Conservation (phyloP, 2,329 filamentous ascomycete genomes). For the Acrocalymma vagum region DNA sequence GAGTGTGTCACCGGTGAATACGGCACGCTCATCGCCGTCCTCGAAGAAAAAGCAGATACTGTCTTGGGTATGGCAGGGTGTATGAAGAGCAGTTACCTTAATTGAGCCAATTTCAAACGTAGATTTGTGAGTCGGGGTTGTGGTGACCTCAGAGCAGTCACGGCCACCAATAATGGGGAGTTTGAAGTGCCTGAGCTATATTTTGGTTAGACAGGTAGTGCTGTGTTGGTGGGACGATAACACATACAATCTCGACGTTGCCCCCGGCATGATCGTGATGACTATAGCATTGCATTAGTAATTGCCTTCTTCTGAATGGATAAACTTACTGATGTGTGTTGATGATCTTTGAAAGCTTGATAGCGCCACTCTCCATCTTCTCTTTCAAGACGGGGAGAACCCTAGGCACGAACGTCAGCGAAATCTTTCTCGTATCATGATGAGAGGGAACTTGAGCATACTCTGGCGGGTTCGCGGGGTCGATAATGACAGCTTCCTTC, state of each 20-base stretch:
- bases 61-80: constrained; percentile 97
- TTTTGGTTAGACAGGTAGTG: not conserved
- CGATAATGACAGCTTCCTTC: constrained; percentile 70
- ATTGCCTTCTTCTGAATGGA: no score
- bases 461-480: constrained; percentile 82
- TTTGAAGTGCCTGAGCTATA: constrained; percentile 66
- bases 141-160: constrained; percentile 81
- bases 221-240: not conserved
- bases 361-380: constrained; percentile 72
- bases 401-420: constrained; percentile 45
- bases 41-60: constrained; percentile 96
- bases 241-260: constrained; percentile 77
- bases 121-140: constrained; percentile 77
- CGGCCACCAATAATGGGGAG: constrained; percentile 87
- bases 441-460: constrained; percentile 56
- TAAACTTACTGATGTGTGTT: constrained; percentile 91
- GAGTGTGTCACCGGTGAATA: constrained; percentile 96
- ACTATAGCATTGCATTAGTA: constrained; percentile 57
- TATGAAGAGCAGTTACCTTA: constrained; percentile 86
- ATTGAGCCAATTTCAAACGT: constrained; percentile 86
- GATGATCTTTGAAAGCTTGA: constrained; percentile 88
- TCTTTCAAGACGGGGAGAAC: constrained; percentile 74
- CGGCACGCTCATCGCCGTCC: constrained; percentile 77
- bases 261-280: constrained; percentile 96
- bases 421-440: constrained; percentile 3